Evolutionary conservation across 108 stramenopile genomes (phyloP).

Genomic region (Nannochloropsis oceanica): DNA sequence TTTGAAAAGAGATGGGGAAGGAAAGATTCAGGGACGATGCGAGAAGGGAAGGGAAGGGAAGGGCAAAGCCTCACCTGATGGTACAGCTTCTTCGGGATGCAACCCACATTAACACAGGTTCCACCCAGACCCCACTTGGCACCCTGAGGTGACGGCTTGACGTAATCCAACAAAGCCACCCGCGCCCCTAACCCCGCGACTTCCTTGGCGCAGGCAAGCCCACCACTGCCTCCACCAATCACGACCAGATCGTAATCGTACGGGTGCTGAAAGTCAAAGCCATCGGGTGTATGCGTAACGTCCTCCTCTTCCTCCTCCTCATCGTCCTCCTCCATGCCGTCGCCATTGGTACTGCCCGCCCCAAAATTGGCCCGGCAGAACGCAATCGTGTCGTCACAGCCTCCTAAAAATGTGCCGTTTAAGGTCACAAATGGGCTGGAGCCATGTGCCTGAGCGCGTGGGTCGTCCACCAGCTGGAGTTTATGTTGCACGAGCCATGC

Average conservation of each 20-base stretch:
- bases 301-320: background rate
- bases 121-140: conserved; percentile 94
- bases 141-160: conserved; percentile 64
- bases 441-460: background rate
- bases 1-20: background rate
- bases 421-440: background rate
- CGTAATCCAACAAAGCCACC: conserved; percentile 85
- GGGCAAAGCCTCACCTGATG: conserved; percentile 40
- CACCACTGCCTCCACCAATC: conserved; percentile 93
- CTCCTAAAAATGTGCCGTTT: conserved; percentile 15
- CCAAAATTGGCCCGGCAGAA: background rate
- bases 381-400: conserved; percentile 24
- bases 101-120: conserved; percentile 88
- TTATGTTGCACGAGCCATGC: background rate
- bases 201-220: conserved; percentile 62
- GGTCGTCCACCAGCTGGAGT: background rate
- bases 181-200: conserved; percentile 74
- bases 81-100: conserved; percentile 98
- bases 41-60: background rate
- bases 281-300: background rate
- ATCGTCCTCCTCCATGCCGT: background rate
- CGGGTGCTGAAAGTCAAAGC: conserved; percentile 47
- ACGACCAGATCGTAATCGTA: conserved; percentile 94
- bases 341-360: background rate
- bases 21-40: background rate